phyloP scores from a whole-genome alignment of 345 rosid genomes.

The Trapa bicornis region DNA sequence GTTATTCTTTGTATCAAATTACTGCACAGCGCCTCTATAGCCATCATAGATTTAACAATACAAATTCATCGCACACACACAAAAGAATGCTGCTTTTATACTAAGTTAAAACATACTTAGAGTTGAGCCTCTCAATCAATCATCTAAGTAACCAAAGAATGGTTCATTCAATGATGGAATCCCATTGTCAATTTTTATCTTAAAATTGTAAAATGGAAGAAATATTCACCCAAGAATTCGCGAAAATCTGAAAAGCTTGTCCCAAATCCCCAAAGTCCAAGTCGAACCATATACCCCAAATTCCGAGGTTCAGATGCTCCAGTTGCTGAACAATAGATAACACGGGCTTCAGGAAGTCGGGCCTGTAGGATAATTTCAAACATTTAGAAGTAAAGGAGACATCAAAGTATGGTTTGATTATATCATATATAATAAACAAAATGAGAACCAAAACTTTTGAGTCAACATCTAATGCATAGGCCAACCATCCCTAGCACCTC shows the following conservation, averaged over 20 bases:
- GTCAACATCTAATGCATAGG: neutral
- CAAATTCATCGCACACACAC: neutral
- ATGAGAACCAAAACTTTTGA: neutral
- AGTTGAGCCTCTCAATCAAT: neutral
- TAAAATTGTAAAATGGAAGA: neutral
- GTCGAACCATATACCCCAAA: slow-evolving; percentile 98
- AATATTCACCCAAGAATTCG: slow-evolving; percentile 47
- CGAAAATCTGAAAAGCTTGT: slow-evolving; percentile 70
- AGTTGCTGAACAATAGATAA: slow-evolving; percentile 96
- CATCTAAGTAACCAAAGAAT: neutral
- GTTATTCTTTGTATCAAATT: neutral
- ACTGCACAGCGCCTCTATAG: neutral
- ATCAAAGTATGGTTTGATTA: neutral
- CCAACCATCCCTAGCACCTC: neutral
- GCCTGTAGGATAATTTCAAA: slow-evolving; percentile 35
- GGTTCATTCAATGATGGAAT: neutral
- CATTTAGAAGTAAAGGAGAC: neutral
- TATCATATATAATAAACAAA: neutral
- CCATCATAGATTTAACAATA: neutral
- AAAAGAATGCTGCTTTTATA: neutral
- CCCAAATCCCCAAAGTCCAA: slow-evolving; percentile 99
- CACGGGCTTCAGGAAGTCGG: slow-evolving; percentile 89
- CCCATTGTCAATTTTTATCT: neutral
- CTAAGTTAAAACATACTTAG: neutral
- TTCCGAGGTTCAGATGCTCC: slow-evolving; percentile 99